These are phyloP conservation scores for Solanum clarkiae DNA, from an alignment of 257 asterid species.

Conservation along the genomic window DNA sequence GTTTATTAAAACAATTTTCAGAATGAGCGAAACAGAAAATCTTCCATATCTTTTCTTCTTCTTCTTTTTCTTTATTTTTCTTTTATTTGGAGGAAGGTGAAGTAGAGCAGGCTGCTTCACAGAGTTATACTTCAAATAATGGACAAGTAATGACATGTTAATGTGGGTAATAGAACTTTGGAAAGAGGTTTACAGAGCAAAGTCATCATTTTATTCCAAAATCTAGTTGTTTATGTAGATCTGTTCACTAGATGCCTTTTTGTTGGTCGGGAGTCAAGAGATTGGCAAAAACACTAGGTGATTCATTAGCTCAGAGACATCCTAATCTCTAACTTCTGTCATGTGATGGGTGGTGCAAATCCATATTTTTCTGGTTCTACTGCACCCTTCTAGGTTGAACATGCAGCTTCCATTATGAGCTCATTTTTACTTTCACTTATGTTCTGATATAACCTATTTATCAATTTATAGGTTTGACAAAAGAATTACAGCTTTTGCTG, in stretches of 20 bases:
- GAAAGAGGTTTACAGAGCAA: not conserved
- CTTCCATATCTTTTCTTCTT: not conserved
- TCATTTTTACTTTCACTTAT: not conserved
- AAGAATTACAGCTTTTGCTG: constrained; percentile 89
- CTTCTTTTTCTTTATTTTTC: not conserved
- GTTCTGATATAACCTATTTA: not conserved
- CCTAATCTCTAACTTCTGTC: not conserved
- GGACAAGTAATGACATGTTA: not conserved
- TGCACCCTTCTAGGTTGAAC: not conserved
- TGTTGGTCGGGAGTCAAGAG: not conserved
- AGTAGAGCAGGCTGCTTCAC: not conserved
- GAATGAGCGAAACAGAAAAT: not conserved
- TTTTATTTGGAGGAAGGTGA: not conserved
- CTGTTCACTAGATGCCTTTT: not conserved
- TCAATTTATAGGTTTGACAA: constrained; percentile 77
- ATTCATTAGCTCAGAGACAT: not conserved
- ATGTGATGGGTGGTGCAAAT: not conserved
- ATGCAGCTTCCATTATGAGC: not conserved
- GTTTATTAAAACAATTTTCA: not conserved
- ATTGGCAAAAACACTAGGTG: not conserved
- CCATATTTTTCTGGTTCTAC: not conserved
- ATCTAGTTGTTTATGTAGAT: not conserved
- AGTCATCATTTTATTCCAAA: not conserved
- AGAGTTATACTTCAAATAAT: not conserved
- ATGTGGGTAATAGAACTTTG: not conserved